A percentile compares a stretch with the other conserved stretches of the same genome.
Conservation (phyloP, 2,329 filamentous ascomycete species). For the Fusarium sp. region DNA sequence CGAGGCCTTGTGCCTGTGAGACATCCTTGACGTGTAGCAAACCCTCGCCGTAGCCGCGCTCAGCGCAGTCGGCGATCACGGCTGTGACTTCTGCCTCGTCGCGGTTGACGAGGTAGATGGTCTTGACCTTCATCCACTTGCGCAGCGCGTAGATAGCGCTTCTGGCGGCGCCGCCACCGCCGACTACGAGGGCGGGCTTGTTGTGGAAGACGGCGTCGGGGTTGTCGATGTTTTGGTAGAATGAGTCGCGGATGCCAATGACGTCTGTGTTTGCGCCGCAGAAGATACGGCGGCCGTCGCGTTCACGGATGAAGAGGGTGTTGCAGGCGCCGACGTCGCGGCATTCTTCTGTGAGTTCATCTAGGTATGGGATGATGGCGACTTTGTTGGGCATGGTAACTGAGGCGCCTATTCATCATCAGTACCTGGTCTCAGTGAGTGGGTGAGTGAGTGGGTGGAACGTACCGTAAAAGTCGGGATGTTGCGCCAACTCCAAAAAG, state of each 20-base stretch:
- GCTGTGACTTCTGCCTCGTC: slow-evolving; percentile 73
- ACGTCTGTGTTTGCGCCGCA: slow-evolving; percentile 86
- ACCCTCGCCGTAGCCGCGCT: slow-evolving; percentile 67
- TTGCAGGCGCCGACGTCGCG: slow-evolving; percentile 81
- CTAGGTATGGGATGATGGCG: slow-evolving; percentile 76
- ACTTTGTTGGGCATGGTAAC: slow-evolving; percentile 90
- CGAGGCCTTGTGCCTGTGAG: slow-evolving; percentile 67
- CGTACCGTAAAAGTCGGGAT: slow-evolving; percentile 71
- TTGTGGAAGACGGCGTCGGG: slow-evolving; percentile 62
- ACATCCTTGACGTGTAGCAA: slow-evolving; percentile 71
- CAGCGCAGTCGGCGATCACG: slow-evolving; percentile 71
- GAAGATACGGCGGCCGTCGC: slow-evolving; percentile 61
- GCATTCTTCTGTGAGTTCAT: slow-evolving; percentile 78
- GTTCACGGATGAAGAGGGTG: slow-evolving; percentile 74
- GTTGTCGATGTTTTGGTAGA: slow-evolving; percentile 64
- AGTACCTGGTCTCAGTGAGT: too few relatives aligned
- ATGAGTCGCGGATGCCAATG: slow-evolving; percentile 79
- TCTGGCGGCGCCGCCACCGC: slow-evolving; percentile 82
- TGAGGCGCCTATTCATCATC: slow-evolving; percentile 63
- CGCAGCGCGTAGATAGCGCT: slow-evolving; percentile 80
- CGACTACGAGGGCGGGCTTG: slow-evolving; percentile 77
- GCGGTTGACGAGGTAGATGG: slow-evolving; percentile 82
- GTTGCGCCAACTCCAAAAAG: slow-evolving; percentile 63
- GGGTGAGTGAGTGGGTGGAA: neutral
- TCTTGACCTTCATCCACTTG: slow-evolving; percentile 73